phyloP scores from a whole-genome alignment of 768 basidiomycete genomes.

The Suillus clintonianus region DNA sequence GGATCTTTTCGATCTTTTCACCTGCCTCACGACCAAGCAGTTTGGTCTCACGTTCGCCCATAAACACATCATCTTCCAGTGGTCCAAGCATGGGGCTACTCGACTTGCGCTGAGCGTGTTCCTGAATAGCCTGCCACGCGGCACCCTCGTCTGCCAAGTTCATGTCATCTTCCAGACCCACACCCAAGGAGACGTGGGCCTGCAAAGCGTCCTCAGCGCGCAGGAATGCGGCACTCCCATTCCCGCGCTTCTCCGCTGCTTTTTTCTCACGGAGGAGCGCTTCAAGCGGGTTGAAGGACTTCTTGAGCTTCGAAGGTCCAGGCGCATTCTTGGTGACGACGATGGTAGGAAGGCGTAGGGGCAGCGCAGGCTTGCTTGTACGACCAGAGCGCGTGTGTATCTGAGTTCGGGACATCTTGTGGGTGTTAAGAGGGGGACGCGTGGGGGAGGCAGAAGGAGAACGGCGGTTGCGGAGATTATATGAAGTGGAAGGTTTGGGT shows the following conservation, averaged over 20 bases:
- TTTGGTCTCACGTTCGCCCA: constrained; percentile 37
- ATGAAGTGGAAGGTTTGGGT: neutral
- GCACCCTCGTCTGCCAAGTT: constrained; percentile 40
- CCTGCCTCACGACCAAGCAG: constrained; percentile 35
- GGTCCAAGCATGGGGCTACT: constrained; percentile 12
- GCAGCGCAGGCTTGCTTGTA: constrained; percentile 13
- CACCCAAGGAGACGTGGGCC: constrained; percentile 27
- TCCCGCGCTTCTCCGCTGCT: constrained; percentile 29
- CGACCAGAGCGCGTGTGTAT: constrained; percentile 19
- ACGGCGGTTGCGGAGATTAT: neutral
- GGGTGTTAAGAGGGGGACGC: neutral
- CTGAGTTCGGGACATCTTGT: neutral
- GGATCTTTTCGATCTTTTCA: constrained; percentile 45
- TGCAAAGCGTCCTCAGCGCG: constrained; percentile 47
- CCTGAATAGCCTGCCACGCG: constrained; percentile 39
- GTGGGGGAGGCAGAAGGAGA: constrained; percentile 9
- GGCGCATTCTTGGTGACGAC: constrained; percentile 1
- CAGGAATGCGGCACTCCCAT: constrained; percentile 42
- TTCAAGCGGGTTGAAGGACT: constrained; percentile 51
- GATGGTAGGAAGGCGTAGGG: constrained; percentile 14
- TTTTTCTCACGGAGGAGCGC: constrained; percentile 56
- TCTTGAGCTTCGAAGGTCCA: constrained; percentile 18
- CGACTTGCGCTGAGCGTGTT: constrained; percentile 16
- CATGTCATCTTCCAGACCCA: constrained; percentile 18
- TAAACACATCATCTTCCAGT: constrained; percentile 23